These are phyloP conservation scores for Oldenlandia corymbosa DNA, from an alignment of 257 asterid genomes.

Conservation along the genomic window DNA sequence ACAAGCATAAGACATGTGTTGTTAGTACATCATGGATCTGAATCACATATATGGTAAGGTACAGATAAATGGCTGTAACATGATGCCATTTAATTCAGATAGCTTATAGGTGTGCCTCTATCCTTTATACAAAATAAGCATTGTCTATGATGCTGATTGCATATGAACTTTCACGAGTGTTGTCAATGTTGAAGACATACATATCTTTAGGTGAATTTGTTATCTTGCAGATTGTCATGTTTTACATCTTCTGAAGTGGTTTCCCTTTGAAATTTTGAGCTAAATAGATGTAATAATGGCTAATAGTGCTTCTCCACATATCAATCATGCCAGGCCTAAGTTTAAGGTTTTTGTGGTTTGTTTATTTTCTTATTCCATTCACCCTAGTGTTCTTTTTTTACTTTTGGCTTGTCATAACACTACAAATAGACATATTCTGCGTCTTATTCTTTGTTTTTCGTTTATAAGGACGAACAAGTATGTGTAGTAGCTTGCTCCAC, in stretches of 20 bases:
- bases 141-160: not conserved
- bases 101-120: too few relatives aligned
- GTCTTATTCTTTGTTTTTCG: too few relatives aligned
- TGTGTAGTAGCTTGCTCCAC: too few relatives aligned
- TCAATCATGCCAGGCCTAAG: not conserved
- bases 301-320: not conserved
- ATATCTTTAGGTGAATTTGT: not conserved
- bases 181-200: not conserved
- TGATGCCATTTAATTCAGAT: not conserved
- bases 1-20: too few relatives aligned
- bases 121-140: too few relatives aligned
- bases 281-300: not conserved
- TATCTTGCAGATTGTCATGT: not conserved
- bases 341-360: not conserved
- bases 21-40: not conserved
- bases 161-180: not conserved
- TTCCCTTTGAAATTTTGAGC: not conserved
- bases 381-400: too few relatives aligned
- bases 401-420: too few relatives aligned
- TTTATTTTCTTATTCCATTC: too few relatives aligned
- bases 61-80: not conserved
- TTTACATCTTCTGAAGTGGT: not conserved
- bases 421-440: too few relatives aligned
- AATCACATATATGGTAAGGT: not conserved
- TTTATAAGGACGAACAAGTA: too few relatives aligned